phyloP scores from a whole-genome alignment of 2,329 filamentous ascomycete species.

The Tympanopsis confertula region DNA sequence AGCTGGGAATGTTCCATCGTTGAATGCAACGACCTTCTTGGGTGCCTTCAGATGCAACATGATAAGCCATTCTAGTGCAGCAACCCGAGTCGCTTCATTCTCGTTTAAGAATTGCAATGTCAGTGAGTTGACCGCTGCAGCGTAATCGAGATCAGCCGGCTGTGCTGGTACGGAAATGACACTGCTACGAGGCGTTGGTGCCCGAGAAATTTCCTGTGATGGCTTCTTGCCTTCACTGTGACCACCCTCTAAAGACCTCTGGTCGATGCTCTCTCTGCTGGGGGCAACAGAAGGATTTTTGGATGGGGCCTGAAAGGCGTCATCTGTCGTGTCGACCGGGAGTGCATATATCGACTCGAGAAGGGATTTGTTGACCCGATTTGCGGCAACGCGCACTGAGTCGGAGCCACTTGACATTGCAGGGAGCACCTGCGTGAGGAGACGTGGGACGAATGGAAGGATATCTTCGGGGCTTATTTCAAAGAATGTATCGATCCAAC shows the following conservation, averaged over 20 bases:
- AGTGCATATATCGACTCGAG: conserved; percentile 92
- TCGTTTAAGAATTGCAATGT: conserved; percentile 92
- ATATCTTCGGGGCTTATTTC: conserved; percentile 97
- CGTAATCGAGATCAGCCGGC: conserved; percentile 78
- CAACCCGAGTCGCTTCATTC: conserved; percentile 88
- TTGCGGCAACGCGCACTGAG: conserved; percentile 76
- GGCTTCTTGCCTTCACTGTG: conserved; percentile 39
- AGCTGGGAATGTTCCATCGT: conserved; percentile 92
- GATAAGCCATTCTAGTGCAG: conserved; percentile 88
- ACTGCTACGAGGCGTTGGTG: conserved; percentile 30
- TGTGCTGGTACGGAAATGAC: conserved; percentile 23
- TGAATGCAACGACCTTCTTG: conserved; percentile 83
- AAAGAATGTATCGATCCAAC: conserved; percentile 93
- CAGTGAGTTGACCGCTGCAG: conserved; percentile 82
- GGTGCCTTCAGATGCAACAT: conserved; percentile 96
- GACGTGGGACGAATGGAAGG: conserved; percentile 81
- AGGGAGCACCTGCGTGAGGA: conserved; percentile 82
- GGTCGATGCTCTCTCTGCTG: neutral
- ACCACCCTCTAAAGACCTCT: conserved; percentile 28
- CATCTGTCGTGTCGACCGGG: conserved; percentile 52
- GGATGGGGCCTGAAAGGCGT: conserved; percentile 15
- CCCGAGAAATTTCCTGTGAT: conserved; percentile 32
- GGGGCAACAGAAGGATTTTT: conserved; percentile 8
- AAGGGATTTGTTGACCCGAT: conserved; percentile 77
- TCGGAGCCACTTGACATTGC: conserved; percentile 89